These are phyloP conservation scores for Lunularia cruciata DNA, from an alignment of 225 moss, liverwort and hornwort species.

Conservation along the genomic window DNA sequence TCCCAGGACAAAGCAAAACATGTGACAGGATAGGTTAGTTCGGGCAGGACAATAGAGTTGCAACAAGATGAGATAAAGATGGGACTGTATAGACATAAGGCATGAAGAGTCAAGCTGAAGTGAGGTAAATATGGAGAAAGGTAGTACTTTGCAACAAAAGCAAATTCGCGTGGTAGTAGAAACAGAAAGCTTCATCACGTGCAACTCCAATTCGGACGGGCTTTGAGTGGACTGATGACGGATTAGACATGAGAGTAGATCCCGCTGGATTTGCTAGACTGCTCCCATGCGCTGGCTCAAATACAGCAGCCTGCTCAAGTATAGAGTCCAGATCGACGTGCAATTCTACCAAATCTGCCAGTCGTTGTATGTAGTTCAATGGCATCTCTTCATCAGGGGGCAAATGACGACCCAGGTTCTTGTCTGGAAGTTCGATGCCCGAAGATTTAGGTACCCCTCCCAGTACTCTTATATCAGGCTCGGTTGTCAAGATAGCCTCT, in stretches of 20 bases:
- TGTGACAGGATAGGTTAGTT: too few relatives aligned
- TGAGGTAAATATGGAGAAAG: neutral
- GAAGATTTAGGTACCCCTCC: conserved; percentile 63
- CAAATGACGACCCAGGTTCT: conserved; percentile 45
- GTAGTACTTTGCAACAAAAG: conserved; percentile 55
- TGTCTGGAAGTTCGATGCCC: conserved; percentile 55
- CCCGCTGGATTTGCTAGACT: conserved; percentile 31
- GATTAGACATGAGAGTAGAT: conserved; percentile 24
- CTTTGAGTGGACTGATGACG: conserved; percentile 38
- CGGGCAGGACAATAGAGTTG: too few relatives aligned
- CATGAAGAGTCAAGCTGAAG: neutral
- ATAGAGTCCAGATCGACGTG: conserved; percentile 58
- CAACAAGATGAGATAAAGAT: too few relatives aligned
- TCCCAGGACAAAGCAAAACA: too few relatives aligned
- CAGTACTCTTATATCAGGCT: conserved; percentile 53
- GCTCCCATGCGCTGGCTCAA: conserved; percentile 35
- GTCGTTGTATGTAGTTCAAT: conserved; percentile 52
- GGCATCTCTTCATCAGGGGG: conserved; percentile 44
- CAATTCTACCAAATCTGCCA: conserved; percentile 63
- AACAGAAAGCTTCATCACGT: conserved; percentile 63
- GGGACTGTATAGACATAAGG: too few relatives aligned
- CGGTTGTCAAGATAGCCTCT: conserved; percentile 58
- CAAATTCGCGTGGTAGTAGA: conserved; percentile 62
- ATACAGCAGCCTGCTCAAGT: conserved; percentile 49
- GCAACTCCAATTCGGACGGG: conserved; percentile 65